A percentile compares a stretch with the other conserved stretches of the same genome.
These are phyloP conservation scores for Micromonas pusilla DNA, from an alignment of 139 green algal genomes.

Conservation along the genomic window DNA sequence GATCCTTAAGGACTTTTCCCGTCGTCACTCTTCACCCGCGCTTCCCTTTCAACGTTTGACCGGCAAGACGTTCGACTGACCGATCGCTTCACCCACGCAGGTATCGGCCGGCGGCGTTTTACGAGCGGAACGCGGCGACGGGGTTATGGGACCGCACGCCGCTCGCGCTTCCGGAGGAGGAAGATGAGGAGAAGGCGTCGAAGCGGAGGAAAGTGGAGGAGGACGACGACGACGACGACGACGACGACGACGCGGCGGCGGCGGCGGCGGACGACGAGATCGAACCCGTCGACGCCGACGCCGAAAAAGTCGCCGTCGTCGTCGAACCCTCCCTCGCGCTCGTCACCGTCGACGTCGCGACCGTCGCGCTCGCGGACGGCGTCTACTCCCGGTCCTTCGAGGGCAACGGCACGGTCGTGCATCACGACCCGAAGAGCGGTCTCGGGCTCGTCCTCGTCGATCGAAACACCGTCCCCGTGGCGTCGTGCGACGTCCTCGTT, in stretches of 20 bases:
- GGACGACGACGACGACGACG: neutral
- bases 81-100: no score
- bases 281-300: neutral
- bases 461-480: conserved; percentile 78
- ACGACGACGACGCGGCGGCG: neutral
- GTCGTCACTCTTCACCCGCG: no score
- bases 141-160: conserved; percentile 39
- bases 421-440: conserved; percentile 13
- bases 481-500: conserved; percentile 66
- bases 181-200: conserved; percentile 2
- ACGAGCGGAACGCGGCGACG: conserved; percentile 55
- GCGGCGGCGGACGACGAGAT: neutral
- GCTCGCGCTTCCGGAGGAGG: neutral
- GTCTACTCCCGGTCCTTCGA: conserved; percentile 61
- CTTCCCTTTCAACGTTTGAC: no score
- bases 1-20: no score
- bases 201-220: neutral
- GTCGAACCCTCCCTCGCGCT: conserved; percentile 12
- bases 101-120: conserved; percentile 65
- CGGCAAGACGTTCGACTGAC: no score
- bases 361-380: conserved; percentile 74
- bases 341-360: conserved; percentile 73
- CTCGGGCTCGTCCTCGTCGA: conserved; percentile 71
- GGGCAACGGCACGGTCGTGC: conserved; percentile 33
- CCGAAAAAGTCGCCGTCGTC: neutral